Evolutionary conservation across 371 early-diverging fungal genomes (phyloP).

Genomic region (Coemansia sp.): DNA sequence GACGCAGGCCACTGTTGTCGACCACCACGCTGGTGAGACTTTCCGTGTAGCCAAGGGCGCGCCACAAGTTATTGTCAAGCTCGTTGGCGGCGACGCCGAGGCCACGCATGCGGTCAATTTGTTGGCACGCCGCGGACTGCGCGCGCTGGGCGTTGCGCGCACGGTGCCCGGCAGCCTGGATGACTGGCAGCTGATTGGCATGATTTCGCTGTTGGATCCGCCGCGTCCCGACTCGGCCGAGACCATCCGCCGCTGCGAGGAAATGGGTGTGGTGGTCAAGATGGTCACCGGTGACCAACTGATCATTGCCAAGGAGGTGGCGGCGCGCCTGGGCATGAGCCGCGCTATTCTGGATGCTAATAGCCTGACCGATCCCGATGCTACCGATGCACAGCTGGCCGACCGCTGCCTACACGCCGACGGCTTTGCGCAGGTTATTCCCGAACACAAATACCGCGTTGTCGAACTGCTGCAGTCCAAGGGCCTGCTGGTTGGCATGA

Average conservation of each 20-base stretch:
- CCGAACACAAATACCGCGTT: conserved; percentile 95
- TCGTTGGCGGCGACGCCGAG: conserved; percentile 76
- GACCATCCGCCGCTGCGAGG: conserved; percentile 78
- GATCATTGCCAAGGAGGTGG: conserved; percentile 89
- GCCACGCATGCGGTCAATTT: conserved; percentile 75
- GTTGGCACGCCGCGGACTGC: conserved; percentile 84
- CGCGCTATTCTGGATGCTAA: conserved; percentile 76
- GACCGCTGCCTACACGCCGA: conserved; percentile 80
- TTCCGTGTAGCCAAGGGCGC: conserved; percentile 94
- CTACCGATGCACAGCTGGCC: conserved; percentile 81
- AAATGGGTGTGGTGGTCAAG: conserved; percentile 89
- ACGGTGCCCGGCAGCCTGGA: conserved; percentile 66
- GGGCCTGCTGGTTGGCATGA: conserved; percentile 90
- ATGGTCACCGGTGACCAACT: conserved; percentile 98
- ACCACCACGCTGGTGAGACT: conserved; percentile 60
- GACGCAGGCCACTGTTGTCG: conserved; percentile 83
- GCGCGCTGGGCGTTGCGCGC: conserved; percentile 88
- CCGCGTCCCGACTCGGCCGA: conserved; percentile 86
- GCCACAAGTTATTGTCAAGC: conserved; percentile 84
- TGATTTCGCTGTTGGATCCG: conserved; percentile 86
- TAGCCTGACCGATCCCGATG: conserved; percentile 75
- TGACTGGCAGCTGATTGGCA: conserved; percentile 68
- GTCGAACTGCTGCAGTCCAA: conserved; percentile 85
- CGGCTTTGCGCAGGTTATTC: conserved; percentile 94
- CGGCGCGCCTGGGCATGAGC: conserved; percentile 77